Evolutionary conservation across 2,329 filamentous ascomycete species (phyloP), one percentile per base, ranked within the genome.

Genomic region (Verticillium nubilum): DNA sequence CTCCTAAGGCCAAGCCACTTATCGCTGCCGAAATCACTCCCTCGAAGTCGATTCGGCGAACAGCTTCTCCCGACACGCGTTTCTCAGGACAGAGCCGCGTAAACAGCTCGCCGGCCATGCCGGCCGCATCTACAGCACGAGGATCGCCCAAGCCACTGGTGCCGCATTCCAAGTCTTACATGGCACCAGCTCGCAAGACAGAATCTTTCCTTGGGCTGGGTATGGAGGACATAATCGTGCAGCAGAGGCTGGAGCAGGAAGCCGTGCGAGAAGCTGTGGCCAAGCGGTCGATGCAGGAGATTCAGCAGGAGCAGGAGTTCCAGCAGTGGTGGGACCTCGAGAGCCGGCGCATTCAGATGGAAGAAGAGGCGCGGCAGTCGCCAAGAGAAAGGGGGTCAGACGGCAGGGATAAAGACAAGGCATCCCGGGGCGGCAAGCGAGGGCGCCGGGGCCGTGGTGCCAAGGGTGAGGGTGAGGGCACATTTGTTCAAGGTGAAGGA

Each of bases 261-360:
- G 84, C 86, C 19, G 87, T 96, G 62, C 88, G 86, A 58, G 93
- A 97, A 70, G 91, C 92, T 1, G 87, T 87, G 12, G 91, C 92
- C 2, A 97, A 96, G 75, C 85, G 94, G 59, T 95, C 91, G 63
- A 77, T 99, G 29, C 88, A 96, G 69, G 95, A 98, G 63, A 99
- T 99, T 61, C 95, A 99, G 72, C 87, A 95, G 65, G 95, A 99
- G 74, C 95, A 99, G 70, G 92, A 92, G 57, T 99, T 99, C 71
- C 91, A 97, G 70, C 88, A 96, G 71, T 97, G 93, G 92, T 97
- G 92, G 92, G 91, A 96, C 65, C 87, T 90, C 63, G 93, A 97
- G 73, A 92, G 88, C 67, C 82, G 82, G 61, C 81, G 90, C 28
- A 84, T 89, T 37, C 87, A 88, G 64, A 85, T 88, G 65, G 86